A percentile compares a stretch with the other conserved stretches of the same genome.
phyloP scores from a whole-genome alignment of 805 yeast species.

The Candida nitratophila region DNA sequence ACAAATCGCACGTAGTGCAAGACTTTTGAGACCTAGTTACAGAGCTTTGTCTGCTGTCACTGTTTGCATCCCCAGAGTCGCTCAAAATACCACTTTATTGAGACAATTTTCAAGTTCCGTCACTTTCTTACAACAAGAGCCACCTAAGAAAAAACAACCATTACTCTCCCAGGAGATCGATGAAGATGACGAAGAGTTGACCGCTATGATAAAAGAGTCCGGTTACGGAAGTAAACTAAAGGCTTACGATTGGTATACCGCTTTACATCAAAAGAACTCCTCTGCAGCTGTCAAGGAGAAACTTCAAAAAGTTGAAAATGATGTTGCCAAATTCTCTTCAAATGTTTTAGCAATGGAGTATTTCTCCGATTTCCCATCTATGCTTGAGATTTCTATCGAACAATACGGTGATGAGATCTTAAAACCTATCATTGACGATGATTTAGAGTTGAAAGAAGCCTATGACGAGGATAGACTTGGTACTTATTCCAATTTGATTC shows the following conservation, averaged over 20 bases:
- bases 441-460: constrained; percentile 7
- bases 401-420: constrained; percentile 16
- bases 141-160: too few relatives aligned
- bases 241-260: neutral
- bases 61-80: too few relatives aligned
- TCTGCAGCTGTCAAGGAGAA: neutral
- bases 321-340: neutral
- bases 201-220: neutral
- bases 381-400: constrained; percentile 1
- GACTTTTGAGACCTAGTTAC: too few relatives aligned
- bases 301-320: neutral
- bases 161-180: too few relatives aligned
- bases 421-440: constrained; percentile 10
- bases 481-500: constrained; percentile 14
- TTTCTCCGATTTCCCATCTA: neutral
- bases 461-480: constrained; percentile 8
- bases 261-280: neutral
- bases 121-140: too few relatives aligned
- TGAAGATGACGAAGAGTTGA: neutral
- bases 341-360: neutral
- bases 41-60: too few relatives aligned
- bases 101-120: too few relatives aligned
- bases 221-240: neutral
- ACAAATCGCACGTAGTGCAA: too few relatives aligned
- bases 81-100: too few relatives aligned